Base-by-base conservation (phyloP, 2,329 filamentous ascomycete genomes). In the Colletotrichum sp. region DNA sequence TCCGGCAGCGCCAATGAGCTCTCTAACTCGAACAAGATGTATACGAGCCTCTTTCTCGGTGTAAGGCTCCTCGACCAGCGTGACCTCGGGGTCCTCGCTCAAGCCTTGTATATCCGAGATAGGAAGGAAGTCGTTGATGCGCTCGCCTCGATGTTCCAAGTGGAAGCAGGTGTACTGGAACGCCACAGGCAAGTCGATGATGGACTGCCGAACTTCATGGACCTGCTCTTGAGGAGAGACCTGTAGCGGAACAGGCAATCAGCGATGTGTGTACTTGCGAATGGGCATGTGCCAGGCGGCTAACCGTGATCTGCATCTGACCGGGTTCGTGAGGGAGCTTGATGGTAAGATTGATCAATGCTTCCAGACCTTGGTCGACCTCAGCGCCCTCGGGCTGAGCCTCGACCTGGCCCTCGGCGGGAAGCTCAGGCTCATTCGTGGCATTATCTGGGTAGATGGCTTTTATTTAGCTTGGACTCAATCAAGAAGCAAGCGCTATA, bases 141-240 rank as follows among this genome's bases (percentile, higher is more conserved):
- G 94, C 86, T 95, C 89, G 80, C 95, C 95, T 76, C 95, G 93
- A 87, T 96, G 93, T 87, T 99, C 96, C 81, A 99, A 93, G 87
- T 99, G 97, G 89, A 99, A 99, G 89, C 97, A 99, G 69, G 97
- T 98, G 88, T 98, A 98, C 86, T 98, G 96, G 87, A 98, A 97
- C 68, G 96, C 98, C 76, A 94, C 91, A 7, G 97, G 97, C 66
- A 96, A 91, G 86, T 99, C 97, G 87, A 98, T 96, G 84, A 99
- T 95, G 78, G 96, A 96, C 87, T 99, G 97, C 79, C 97, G 95
- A 81, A 99, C 93, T 89, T 99, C 97, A 86, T 99, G 97, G 77
- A 99, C 94, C 85, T 98, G 96, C 87, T 99, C 98, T 89, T 98
- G 95, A 79, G 93, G 93, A 57, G 95, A 96, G 72, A 98, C 95